Percentiles rank a stretch among this genome's conserved stretches.
phyloP scores from a whole-genome alignment of 2,329 filamentous ascomycete genomes.

The Pseudogymnoascus sp. region DNA sequence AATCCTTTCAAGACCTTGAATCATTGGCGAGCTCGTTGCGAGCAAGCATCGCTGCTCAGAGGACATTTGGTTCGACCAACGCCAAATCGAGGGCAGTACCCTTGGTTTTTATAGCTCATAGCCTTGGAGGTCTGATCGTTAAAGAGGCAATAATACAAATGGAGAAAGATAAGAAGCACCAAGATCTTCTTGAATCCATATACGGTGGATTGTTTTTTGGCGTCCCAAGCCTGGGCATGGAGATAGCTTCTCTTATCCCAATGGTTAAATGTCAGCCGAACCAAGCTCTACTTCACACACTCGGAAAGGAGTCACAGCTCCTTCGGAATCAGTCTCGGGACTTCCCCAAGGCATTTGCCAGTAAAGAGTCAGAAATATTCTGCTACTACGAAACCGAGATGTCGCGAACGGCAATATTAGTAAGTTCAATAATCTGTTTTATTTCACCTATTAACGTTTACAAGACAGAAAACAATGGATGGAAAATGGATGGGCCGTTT shows the following conservation, averaged over 20 bases:
- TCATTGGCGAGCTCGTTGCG: not conserved
- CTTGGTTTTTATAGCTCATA: constrained; percentile 18
- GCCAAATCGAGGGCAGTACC: not conserved
- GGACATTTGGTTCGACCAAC: not conserved
- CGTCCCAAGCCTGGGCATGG: constrained; percentile 16
- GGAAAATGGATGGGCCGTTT: constrained; percentile 6
- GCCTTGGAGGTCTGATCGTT: constrained; percentile 20
- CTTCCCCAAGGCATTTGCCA: constrained; percentile 11
- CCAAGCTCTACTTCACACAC: constrained; percentile 3
- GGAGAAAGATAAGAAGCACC: not conserved
- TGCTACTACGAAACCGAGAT: constrained; percentile 15
- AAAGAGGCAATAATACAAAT: constrained; percentile 17
- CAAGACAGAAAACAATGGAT: not conserved
- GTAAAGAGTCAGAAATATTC: constrained; percentile 10
- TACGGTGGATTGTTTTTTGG: constrained; percentile 16
- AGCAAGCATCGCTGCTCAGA: not conserved
- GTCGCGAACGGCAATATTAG: constrained; percentile 13
- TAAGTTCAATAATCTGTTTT: not conserved
- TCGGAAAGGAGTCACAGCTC: constrained; percentile 11
- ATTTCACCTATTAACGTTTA: not conserved
- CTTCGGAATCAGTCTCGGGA: constrained; percentile 2
- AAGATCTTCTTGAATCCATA: constrained; percentile 1
- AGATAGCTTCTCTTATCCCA: constrained; percentile 12
- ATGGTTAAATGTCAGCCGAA: constrained; percentile 15
- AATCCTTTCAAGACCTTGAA: not conserved